A percentile compares a stretch with the other conserved stretches of the same genome.
phyloP scores from a whole-genome alignment of 2,329 filamentous ascomycete species.

The Didymella sp. region DNA sequence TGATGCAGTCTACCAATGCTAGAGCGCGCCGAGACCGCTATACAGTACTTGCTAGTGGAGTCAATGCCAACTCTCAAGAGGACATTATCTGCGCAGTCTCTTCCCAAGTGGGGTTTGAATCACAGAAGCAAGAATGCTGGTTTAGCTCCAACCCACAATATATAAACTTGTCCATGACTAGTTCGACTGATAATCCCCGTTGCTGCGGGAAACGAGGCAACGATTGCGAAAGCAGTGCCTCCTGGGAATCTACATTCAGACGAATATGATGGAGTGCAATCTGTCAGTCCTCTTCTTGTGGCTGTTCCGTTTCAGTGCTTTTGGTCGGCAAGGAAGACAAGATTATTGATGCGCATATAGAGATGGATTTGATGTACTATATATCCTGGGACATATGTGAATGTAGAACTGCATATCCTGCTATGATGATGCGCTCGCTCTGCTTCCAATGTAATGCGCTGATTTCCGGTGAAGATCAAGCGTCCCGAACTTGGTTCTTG shows the following conservation, averaged over 20 bases:
- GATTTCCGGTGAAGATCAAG: background rate
- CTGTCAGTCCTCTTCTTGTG: background rate
- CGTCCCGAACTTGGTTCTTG: background rate
- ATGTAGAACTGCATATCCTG: background rate
- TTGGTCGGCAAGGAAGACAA: background rate
- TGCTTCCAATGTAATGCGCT: background rate
- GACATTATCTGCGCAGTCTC: too few species aligned
- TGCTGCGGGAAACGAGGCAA: background rate
- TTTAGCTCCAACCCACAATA: too few species aligned
- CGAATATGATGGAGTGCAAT: background rate
- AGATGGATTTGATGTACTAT: background rate
- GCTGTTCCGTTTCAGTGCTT: background rate
- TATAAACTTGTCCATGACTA: too few species aligned
- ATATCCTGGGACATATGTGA: background rate
- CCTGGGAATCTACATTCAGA: background rate
- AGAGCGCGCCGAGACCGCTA: too few species aligned
- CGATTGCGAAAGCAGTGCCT: background rate
- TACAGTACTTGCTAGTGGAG: too few species aligned
- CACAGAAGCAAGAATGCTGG: too few species aligned
- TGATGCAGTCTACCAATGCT: too few species aligned
- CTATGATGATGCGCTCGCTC: constrained; percentile 1
- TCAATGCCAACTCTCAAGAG: too few species aligned
- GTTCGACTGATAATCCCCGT: background rate
- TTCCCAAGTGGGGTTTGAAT: too few species aligned
- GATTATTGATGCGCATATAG: background rate